phyloP scores from a whole-genome alignment of 345 rosid species.

The Xanthoceras sorbifolium region DNA sequence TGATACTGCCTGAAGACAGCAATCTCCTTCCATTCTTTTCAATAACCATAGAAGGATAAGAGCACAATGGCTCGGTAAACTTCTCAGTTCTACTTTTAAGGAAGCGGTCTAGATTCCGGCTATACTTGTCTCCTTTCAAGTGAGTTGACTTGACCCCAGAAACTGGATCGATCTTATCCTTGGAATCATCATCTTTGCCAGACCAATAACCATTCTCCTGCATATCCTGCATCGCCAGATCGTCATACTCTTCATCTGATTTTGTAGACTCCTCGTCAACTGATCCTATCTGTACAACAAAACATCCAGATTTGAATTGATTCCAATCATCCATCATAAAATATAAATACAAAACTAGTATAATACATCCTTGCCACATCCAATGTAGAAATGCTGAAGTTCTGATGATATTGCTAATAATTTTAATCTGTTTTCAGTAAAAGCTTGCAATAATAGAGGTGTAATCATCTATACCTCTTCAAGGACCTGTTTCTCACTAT shows the following conservation, averaged over 20 bases:
- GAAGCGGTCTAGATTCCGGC: constrained; percentile 58
- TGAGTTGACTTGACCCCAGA: constrained; percentile 10
- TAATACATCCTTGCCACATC: not conserved
- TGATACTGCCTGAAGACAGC: constrained; percentile 37
- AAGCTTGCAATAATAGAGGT: not conserved
- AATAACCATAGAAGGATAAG: constrained; percentile 37
- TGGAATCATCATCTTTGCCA: constrained; percentile 52
- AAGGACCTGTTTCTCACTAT: constrained; percentile 49
- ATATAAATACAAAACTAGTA: not conserved
- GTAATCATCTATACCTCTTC: constrained; percentile 60
- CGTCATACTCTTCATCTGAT: constrained; percentile 96
- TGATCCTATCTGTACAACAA: constrained; percentile 70
- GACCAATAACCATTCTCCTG: constrained; percentile 63
- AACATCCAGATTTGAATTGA: no score
- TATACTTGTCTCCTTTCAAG: constrained; percentile 49
- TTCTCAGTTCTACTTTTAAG: constrained; percentile 49
- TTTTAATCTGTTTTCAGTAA: not conserved
- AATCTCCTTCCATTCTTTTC: constrained; percentile 46
- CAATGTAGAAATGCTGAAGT: not conserved
- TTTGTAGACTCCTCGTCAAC: constrained; percentile 96
- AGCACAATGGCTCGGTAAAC: constrained; percentile 49
- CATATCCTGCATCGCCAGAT: constrained; percentile 85
- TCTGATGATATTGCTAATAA: not conserved
- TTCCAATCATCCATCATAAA: not conserved
- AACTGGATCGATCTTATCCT: constrained; percentile 30